phyloP scores from a whole-genome alignment of 371 early-diverging fungal species.

The Rhizopus arrhizus region DNA sequence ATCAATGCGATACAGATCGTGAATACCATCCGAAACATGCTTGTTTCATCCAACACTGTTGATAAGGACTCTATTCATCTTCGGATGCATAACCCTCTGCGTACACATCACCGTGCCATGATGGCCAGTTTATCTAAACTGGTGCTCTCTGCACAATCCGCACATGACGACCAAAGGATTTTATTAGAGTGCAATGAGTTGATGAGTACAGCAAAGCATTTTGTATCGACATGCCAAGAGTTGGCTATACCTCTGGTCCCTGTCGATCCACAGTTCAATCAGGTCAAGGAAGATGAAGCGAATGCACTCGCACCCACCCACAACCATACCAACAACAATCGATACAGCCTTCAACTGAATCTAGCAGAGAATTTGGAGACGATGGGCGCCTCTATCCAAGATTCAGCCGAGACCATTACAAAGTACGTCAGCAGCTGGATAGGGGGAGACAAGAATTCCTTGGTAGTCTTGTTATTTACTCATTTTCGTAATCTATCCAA shows the following conservation, averaged over 20 bases:
- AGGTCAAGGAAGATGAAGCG: background rate
- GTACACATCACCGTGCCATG: constrained; percentile 74
- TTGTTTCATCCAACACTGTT: constrained; percentile 75
- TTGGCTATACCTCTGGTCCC: constrained; percentile 21
- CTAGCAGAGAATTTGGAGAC: constrained; percentile 28
- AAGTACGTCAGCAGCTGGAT: constrained; percentile 12
- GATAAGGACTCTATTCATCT: constrained; percentile 64
- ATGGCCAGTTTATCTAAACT: constrained; percentile 79
- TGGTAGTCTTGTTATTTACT: constrained; percentile 45
- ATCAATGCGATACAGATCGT: constrained; percentile 63
- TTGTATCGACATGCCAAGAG: constrained; percentile 35
- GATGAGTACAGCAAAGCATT: constrained; percentile 27
- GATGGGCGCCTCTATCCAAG: constrained; percentile 30
- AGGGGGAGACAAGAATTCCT: constrained; percentile 12
- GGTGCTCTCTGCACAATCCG: constrained; percentile 56
- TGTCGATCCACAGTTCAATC: constrained; percentile 19
- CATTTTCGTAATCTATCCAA: constrained; percentile 51
- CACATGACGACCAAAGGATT: constrained; percentile 58
- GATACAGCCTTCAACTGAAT: constrained; percentile 24
- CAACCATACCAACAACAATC: background rate
- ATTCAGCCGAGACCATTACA: constrained; percentile 33
- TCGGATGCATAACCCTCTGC: constrained; percentile 62
- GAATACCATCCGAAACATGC: constrained; percentile 82
- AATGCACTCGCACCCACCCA: background rate
- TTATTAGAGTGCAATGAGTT: constrained; percentile 31